Evolutionary conservation across 2,329 filamentous ascomycete species (phyloP).

Genomic region (Epichloe baconii): DNA sequence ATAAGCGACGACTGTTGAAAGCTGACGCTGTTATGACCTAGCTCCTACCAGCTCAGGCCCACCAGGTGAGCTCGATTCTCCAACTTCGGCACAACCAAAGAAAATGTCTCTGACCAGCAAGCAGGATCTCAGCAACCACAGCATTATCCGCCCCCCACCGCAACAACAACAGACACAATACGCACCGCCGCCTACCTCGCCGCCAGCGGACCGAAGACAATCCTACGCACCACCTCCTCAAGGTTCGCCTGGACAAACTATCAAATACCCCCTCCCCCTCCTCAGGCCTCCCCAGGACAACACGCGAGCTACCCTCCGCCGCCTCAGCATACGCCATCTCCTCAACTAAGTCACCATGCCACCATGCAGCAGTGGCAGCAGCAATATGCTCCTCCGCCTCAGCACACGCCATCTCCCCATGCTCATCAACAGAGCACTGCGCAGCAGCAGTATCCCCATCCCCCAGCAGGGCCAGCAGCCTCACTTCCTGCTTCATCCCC

Average conservation of each 20-base stretch:
- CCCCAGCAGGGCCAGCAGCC: neutral
- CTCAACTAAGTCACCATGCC: conserved; percentile 7
- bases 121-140: conserved; percentile 11
- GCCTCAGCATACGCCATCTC: conserved; percentile 12
- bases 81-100: neutral
- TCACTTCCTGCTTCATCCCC: neutral
- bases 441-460: conserved; percentile 11
- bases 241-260: conserved; percentile 7
- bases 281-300: conserved; percentile 6
- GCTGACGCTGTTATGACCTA: conserved; percentile 4
- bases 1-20: neutral
- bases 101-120: neutral
- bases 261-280: conserved; percentile 17
- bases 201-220: conserved; percentile 30
- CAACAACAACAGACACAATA: conserved; percentile 25
- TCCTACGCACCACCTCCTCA: conserved; percentile 26
- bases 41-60: neutral
- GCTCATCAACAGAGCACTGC: conserved; percentile 8
- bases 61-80: conserved; percentile 13
- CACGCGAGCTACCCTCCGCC: conserved; percentile 17
- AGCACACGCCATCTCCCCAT: conserved; percentile 8
- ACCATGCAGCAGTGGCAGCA: conserved; percentile 6
- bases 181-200: conserved; percentile 33
- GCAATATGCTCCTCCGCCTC: conserved; percentile 13
- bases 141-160: conserved; percentile 9